Base-by-base conservation (phyloP, 495 filamentous ascomycete species). In the Tuber melanosporum region DNA sequence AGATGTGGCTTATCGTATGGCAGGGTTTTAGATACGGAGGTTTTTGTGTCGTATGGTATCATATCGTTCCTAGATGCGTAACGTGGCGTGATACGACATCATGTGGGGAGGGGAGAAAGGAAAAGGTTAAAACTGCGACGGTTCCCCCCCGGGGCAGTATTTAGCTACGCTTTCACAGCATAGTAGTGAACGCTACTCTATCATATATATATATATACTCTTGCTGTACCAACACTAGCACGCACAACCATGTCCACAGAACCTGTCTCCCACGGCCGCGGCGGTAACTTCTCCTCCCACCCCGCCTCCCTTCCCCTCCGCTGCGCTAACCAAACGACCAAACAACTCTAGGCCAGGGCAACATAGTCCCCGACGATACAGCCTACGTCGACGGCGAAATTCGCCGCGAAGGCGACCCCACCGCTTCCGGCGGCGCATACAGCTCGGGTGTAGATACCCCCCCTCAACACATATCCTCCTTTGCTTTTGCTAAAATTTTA, bases 331-430 rank as follows among this genome's bases (percentile, higher is more conserved):
- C 19, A 43, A 32, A 1, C 32, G 1, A 71, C 72, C 19, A 52
- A n/a, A 9, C 10, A 36, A 14, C 26, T 6, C 42, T 43, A 83
- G 82, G 82, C 41, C 73, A 76, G 36, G 82, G 82, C 20, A 83
- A 83, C 41, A 83, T 83, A 41, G 73, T 74, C 46, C 82, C 82
- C 22, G 82, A 83, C 36, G 17, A 83, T 77, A 69, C 26, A 57
- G 0, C 77, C 74, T 83, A 83, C 47, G 47, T 76, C 52, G 82
- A 83, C 72, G 82, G 82, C 70, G 82, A 71, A 19, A 83, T 83
- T 45, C 79, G 72, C 73, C 82, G 82, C 9, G 46, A 72, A 42
- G 82, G 74, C 15, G 79, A 83, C 70, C 82, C 82, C 2, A 52
- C 82, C 32, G 74, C 77, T 52, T 44, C 75, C n/a, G 82, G 82